Evolutionary conservation across 345 rosid species (phyloP).

Genomic region (Syzygium aqueum): DNA sequence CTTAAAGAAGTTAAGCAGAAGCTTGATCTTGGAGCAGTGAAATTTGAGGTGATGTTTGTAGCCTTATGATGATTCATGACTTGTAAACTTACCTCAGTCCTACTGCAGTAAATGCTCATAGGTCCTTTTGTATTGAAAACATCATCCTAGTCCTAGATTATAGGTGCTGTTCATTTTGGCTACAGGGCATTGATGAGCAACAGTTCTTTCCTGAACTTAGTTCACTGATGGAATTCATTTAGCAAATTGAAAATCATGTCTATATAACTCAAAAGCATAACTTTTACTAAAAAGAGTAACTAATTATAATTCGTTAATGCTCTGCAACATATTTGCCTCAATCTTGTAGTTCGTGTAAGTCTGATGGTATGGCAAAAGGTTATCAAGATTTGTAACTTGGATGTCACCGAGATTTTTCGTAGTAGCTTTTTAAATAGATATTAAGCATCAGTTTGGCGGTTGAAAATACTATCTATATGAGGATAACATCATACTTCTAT

Average conservation of each 20-base stretch:
- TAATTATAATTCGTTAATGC: not conserved
- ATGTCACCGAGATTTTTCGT: not conserved
- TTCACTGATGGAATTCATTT: not conserved
- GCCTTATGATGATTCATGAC: not conserved
- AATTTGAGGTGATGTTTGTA: conserved; percentile 59
- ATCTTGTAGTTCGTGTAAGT: not conserved
- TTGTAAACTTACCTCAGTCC: not conserved
- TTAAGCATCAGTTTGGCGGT: not conserved
- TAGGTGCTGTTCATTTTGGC: not conserved
- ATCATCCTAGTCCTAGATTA: not conserved
- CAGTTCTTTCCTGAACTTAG: not conserved
- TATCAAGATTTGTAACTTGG: not conserved
- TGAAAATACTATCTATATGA: not conserved
- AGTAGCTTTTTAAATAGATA: not conserved
- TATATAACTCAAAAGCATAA: not conserved
- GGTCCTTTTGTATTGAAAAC: not conserved
- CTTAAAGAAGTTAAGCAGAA: conserved; percentile 86
- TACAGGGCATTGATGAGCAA: not conserved
- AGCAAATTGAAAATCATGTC: not conserved
- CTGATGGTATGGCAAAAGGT: not conserved
- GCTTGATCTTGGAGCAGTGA: conserved; percentile 81
- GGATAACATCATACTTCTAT: not conserved
- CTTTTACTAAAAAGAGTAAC: not conserved
- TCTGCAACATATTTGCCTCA: not conserved
- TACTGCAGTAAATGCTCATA: not conserved